Percentiles rank a stretch among this genome's conserved stretches.
phyloP scores from a whole-genome alignment of 1,284 basidiomycete genomes.

The Hypsizygus ulmarius region DNA sequence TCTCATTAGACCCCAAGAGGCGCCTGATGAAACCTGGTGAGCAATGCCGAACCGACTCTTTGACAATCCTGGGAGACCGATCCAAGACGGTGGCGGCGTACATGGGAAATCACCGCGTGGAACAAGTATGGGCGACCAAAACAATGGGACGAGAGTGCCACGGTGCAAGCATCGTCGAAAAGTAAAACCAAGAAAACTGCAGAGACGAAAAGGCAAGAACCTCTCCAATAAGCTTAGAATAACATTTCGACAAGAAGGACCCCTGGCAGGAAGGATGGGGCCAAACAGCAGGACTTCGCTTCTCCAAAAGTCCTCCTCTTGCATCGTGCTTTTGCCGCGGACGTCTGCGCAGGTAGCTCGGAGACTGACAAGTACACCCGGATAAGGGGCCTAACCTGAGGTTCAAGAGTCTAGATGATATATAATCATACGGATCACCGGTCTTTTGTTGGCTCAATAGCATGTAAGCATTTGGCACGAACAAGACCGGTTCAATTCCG shows the following conservation, averaged over 20 bases:
- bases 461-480: background rate
- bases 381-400: background rate
- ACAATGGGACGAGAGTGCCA: background rate
- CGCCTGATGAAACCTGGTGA: too few relatives aligned
- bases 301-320: background rate
- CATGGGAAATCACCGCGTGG: constrained; percentile 6
- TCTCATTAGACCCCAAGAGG: too few relatives aligned
- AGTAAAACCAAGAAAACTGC: constrained; percentile 2
- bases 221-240: background rate
- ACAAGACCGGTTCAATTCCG: constrained; percentile 1
- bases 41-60: too few relatives aligned
- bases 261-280: background rate
- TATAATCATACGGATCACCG: constrained; percentile 8
- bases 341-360: background rate
- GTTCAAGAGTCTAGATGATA: constrained; percentile 3
- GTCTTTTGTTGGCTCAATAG: background rate
- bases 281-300: constrained; percentile 4
- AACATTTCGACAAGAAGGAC: background rate
- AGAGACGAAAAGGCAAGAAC: constrained; percentile 1
- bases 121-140: constrained; percentile 6
- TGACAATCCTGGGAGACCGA: background rate
- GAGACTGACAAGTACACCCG: background rate
- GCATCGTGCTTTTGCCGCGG: constrained; percentile 3
- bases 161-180: constrained; percentile 2
- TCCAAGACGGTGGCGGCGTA: background rate